Evolutionary conservation across 2,329 filamentous ascomycete species (phyloP).

Genomic region (Ceratocystis destructans): DNA sequence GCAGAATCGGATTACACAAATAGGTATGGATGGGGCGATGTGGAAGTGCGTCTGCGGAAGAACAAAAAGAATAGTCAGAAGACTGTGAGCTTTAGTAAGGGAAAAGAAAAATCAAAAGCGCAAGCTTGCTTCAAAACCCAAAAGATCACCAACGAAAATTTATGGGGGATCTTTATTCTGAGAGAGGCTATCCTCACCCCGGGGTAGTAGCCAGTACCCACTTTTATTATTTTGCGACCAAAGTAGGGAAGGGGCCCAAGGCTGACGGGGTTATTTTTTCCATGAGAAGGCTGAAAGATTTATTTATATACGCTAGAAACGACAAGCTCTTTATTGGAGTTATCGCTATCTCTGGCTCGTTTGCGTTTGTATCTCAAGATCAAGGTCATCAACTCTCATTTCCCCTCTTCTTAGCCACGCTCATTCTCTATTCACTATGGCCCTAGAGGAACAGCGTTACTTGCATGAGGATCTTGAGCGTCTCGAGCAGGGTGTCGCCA

Average conservation of each 20-base stretch:
- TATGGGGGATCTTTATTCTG: not conserved
- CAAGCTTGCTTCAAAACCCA: not conserved
- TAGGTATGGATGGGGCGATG: conserved; percentile 24
- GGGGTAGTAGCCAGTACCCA: not conserved
- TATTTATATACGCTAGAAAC: not conserved
- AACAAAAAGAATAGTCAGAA: not conserved
- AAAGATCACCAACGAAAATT: not conserved
- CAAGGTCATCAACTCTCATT: not conserved
- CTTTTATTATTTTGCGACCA: not conserved
- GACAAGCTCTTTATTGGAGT: not conserved
- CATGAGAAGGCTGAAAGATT: conserved; percentile 15
- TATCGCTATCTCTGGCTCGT: not conserved
- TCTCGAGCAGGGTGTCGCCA: conserved; percentile 82
- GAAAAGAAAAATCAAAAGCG: not conserved
- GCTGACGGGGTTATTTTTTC: conserved; percentile 14
- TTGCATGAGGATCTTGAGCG: conserved; percentile 95
- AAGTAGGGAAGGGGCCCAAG: conserved; percentile 1
- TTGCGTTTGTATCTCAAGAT: not conserved
- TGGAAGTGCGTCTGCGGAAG: conserved; percentile 16
- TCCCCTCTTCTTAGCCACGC: not conserved
- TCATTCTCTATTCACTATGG: conserved; percentile 36
- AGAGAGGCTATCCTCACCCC: not conserved
- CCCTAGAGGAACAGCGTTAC: conserved; percentile 85
- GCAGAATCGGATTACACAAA: too few species aligned
- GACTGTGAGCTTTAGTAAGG: not conserved